Base-by-base conservation (phyloP, 2,329 filamentous ascomycete species). In the Botrytis squamosa region DNA sequence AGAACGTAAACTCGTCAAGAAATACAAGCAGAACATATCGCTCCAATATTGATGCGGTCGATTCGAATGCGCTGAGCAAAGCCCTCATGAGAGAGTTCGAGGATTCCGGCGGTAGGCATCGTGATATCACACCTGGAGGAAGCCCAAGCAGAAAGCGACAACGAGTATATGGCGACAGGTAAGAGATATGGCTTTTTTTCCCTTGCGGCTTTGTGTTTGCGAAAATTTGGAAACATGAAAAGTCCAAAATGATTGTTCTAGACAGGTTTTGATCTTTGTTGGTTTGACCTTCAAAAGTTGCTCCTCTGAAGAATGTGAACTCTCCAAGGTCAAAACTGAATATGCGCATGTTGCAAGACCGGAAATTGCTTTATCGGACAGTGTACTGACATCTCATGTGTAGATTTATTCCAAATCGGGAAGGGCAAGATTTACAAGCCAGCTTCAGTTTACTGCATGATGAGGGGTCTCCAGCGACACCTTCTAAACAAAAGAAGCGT, bases 371-470 rank as follows among this genome's bases (percentile, higher is more conserved):
- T 57, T 25, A 29, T 68, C 38, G 7, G 36, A 33, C 10, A 33
- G 36, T 40, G 46, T 74, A 65, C 80, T 81, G 70, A 81, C 76
- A 59, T 46, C 71, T 40, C 18, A 69, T 57, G 36, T n/a, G 9
- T 73, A 97, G 96, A 79, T 99, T 99, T 82, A 98, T 99, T 78
- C 96, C 96, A 42, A 97, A 96, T 79, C 90, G 96, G 60, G 92
- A 95, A 77, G 96, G 95, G 9, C 94, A 97, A 82, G 96, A 99
- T 83, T 86, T 98, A 38, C 93, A 95, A 81, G 94, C 95, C 71
- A 97, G 94, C 82, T 98, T 96, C 83, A 97, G 91, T 81, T 85
- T 98, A 72, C 86, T 98, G 42, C 93, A 97, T 80, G 95, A 98
- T 76, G 94, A 97, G 81, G 94, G 92, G 57, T 98, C 95, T 33